These are phyloP conservation scores for Leccinellum rugosiceps DNA, from an alignment of 768 basidiomycete genomes.

Conservation along the genomic window DNA sequence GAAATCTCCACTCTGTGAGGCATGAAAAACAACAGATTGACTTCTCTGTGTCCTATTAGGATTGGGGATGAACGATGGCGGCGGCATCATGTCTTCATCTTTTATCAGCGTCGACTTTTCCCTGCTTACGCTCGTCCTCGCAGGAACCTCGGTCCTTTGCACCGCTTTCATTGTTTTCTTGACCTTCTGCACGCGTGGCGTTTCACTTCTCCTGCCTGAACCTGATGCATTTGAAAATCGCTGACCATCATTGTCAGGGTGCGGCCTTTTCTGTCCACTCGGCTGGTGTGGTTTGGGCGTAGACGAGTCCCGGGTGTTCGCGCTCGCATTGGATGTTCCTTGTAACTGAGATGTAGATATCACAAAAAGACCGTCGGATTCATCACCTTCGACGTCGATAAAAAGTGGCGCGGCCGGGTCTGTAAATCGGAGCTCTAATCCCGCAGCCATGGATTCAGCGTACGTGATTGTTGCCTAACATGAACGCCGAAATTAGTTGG, in stretches of 20 bases:
- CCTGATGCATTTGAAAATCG: slow-evolving; percentile 28
- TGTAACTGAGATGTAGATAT: slow-evolving; percentile 72
- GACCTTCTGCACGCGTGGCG: slow-evolving; percentile 44
- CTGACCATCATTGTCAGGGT: slow-evolving; percentile 22
- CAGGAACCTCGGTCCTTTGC: slow-evolving; percentile 26
- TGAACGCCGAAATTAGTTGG: neutral
- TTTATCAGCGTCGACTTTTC: slow-evolving; percentile 13
- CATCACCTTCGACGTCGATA: slow-evolving; percentile 71
- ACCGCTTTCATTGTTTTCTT: slow-evolving; percentile 39
- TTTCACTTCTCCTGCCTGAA: slow-evolving; percentile 28
- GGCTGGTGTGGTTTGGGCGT: slow-evolving; percentile 15
- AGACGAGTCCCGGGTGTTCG: slow-evolving; percentile 12
- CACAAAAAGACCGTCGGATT: slow-evolving; percentile 64
- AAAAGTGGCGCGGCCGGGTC: slow-evolving; percentile 72
- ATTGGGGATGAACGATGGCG: slow-evolving; percentile 29
- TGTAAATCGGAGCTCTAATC: slow-evolving; percentile 73
- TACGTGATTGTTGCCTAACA: slow-evolving; percentile 74
- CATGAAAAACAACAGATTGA: slow-evolving; percentile 9
- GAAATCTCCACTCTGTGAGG: slow-evolving; percentile 18
- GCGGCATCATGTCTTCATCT: slow-evolving; percentile 39
- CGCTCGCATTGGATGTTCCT: slow-evolving; percentile 22
- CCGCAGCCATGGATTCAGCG: slow-evolving; percentile 64
- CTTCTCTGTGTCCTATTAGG: slow-evolving; percentile 11
- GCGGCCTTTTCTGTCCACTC: slow-evolving; percentile 20
- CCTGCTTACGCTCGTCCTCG: slow-evolving; percentile 3